phyloP scores from a whole-genome alignment of 352 stramenopile genomes.

The Globisporangium splendens region DNA sequence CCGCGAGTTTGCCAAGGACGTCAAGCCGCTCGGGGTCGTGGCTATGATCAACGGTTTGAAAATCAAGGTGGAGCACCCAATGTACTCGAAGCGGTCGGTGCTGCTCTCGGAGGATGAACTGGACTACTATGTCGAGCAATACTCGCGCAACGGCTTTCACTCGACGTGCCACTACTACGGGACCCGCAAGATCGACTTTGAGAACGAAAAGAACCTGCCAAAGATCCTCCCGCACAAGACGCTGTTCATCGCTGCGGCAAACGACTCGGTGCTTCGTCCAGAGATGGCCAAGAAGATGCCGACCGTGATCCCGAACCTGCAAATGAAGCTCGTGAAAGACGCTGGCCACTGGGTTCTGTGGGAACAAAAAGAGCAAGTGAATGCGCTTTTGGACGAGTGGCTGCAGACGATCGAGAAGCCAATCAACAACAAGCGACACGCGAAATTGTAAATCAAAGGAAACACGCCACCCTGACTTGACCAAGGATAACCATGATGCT shows the following conservation, averaged over 20 bases:
- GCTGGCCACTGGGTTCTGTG: too few species aligned
- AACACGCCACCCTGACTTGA: too few species aligned
- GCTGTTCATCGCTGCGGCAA: slow-evolving; percentile 54
- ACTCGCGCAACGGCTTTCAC: too few species aligned
- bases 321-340: neutral
- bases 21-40: slow-evolving; percentile 11
- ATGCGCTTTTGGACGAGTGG: too few species aligned
- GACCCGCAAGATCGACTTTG: slow-evolving; percentile 12
- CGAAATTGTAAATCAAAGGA: too few species aligned
- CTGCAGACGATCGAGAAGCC: too few species aligned
- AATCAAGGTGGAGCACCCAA: slow-evolving; percentile 11
- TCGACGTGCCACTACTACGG: slow-evolving; percentile 13
- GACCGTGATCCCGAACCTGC: neutral
- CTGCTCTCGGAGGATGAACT: too few species aligned
- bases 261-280: slow-evolving; percentile 48
- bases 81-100: too few species aligned
- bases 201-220: slow-evolving; percentile 30
- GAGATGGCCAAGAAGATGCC: slow-evolving; percentile 48
- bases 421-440: too few species aligned
- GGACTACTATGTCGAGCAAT: too few species aligned
- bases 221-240: slow-evolving; percentile 32
- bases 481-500: too few species aligned
- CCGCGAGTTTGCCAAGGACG: slow-evolving; percentile 24
- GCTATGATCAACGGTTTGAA: slow-evolving; percentile 13
- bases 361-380: too few species aligned